Percentiles rank a stretch among this genome's conserved stretches.
phyloP scores from a whole-genome alignment of 148 eudicot genomes.

The Fallopia convolvulus region DNA sequence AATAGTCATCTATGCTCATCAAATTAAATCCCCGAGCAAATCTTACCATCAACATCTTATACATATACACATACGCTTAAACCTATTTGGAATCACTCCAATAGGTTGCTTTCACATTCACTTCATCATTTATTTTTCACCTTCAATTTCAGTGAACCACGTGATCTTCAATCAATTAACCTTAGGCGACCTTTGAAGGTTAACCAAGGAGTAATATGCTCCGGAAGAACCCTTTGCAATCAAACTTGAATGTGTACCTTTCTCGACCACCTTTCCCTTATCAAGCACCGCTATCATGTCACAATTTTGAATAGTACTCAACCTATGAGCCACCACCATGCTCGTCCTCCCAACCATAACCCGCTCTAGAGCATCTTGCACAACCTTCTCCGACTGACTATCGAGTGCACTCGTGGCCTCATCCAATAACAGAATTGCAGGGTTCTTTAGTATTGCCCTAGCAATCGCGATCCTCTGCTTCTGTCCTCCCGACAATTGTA shows the following conservation, averaged over 20 bases:
- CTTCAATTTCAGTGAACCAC: not conserved
- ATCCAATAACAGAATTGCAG: constrained; percentile 32
- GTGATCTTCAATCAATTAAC: not conserved
- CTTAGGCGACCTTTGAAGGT: constrained; percentile 28
- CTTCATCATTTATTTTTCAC: not conserved
- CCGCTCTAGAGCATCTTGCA: constrained; percentile 36
- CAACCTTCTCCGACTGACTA: constrained; percentile 24
- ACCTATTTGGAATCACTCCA: not conserved
- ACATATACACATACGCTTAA: not conserved
- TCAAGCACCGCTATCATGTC: constrained; percentile 57
- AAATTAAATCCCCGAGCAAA: not conserved
- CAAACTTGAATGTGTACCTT: constrained; percentile 45
- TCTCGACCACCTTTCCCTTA: constrained; percentile 50
- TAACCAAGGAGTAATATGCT: constrained; percentile 37
- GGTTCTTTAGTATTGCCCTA: constrained; percentile 35
- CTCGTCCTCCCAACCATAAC: constrained; percentile 36
- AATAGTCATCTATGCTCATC: too few relatives aligned
- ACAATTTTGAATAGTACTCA: constrained; percentile 57
- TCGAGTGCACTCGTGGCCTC: constrained; percentile 45
- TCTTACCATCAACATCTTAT: not conserved
- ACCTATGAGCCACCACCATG: constrained; percentile 34
- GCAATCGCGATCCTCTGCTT: constrained; percentile 38
- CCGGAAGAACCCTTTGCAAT: constrained; percentile 40
- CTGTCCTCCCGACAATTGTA: constrained; percentile 40
- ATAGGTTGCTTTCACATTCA: not conserved